Percentiles rank a stretch among this genome's conserved stretches.
phyloP scores from a whole-genome alignment of 192 early-diverging fungal genomes.

The Fimicolochytrium jonesii region DNA sequence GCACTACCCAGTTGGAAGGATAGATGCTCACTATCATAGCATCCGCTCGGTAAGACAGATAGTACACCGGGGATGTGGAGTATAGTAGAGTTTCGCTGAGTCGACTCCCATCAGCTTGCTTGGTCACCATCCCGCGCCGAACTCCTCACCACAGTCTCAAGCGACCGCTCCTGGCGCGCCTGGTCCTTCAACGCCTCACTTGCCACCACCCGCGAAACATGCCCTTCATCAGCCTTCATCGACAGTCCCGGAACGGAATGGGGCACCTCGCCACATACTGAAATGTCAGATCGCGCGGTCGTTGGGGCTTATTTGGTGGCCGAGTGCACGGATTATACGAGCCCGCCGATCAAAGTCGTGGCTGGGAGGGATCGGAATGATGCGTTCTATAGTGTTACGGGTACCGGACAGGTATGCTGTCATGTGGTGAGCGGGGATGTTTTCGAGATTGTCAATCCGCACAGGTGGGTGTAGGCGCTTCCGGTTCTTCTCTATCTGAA shows the following conservation, averaged over 20 bases:
- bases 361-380: constrained; percentile 30
- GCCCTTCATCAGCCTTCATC: constrained; percentile 31
- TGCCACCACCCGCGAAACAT: constrained; percentile 21
- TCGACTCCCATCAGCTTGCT: constrained; percentile 40
- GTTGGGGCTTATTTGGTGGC: constrained; percentile 39
- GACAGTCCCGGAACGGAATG: constrained; percentile 45
- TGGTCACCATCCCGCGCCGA: constrained; percentile 72
- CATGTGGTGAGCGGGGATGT: constrained; percentile 34
- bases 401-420: constrained; percentile 29
- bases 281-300: constrained; percentile 1
- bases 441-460: constrained; percentile 28
- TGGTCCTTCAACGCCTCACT: constrained; percentile 37
- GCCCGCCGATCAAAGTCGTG: constrained; percentile 30
- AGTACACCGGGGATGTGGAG: too few species aligned
- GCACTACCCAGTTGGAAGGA: constrained; percentile 40
- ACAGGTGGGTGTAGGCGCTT: constrained; percentile 32
- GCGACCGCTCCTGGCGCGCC: constrained; percentile 54
- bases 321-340: constrained; percentile 10
- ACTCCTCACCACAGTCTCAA: constrained; percentile 53
- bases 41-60: constrained; percentile 41
- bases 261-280: constrained; percentile 7
- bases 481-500: too few species aligned
- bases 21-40: constrained; percentile 50
- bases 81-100: too few species aligned
- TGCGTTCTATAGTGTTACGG: constrained; percentile 41